Base-by-base conservation (phyloP, 306 rosid species). In the Prunus armeniaca region DNA sequence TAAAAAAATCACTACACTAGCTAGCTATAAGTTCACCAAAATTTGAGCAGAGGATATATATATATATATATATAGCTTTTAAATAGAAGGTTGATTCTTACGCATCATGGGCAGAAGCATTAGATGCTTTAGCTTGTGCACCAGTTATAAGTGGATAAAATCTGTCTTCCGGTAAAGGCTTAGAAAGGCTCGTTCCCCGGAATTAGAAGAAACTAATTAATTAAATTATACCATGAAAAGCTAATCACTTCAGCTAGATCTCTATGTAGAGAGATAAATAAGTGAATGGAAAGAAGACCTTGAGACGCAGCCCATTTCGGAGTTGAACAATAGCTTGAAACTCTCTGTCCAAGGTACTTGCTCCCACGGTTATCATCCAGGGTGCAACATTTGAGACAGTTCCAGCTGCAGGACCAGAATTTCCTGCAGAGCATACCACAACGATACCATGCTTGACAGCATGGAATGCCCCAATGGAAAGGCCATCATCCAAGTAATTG, bases 321-420 rank as follows among this genome's bases (percentile, higher is more conserved):
- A 93, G 92, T 71, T 80, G 65, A 58, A 90, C 87, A 71, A 14
- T 4, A 69, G 88, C 5, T 46, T 76, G 61, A 65, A 90, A 84
- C 63, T 80, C 77, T 58, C 94, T 79, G 25, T 93, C 97, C 81
- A 89, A 28, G 50, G 93, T 87, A 71, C 96, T 93, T 1, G 96
- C 97, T 30, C 73, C 96, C 17, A 93, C 90, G 1, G 97, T 93
- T 2, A 93, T 25, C 22, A 90, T 75, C 97, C 97, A 93, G 25
- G 97, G 97, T 2, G 94, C 78, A 75, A 78, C 20, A 66, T 93
- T 93, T 1, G 89, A 1, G 38, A 82, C 89, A 60, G 85, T 72
- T 46, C 63, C 77, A 2, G 76, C 62, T 0, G 1, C 3, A 28
- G 91, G 97, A 20, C 97, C 97, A 34, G 80, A 72, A 76, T 93